Evolutionary conservation across 306 rosid species (phyloP).

Genomic region (Cicer yamashitae): DNA sequence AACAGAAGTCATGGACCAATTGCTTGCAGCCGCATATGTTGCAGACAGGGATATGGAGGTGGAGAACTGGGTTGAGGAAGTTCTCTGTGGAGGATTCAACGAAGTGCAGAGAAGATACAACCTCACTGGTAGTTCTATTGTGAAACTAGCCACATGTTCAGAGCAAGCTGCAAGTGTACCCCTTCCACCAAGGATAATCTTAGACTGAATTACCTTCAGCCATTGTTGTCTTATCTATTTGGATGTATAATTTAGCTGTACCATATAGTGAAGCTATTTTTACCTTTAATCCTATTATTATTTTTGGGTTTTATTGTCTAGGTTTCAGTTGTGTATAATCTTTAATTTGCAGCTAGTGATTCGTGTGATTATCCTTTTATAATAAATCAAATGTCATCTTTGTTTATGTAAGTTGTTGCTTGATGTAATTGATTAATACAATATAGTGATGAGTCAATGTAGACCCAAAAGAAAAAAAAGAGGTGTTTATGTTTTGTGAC

Average conservation of each 20-base stretch:
- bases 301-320: constrained; percentile 53
- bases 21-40: constrained; percentile 72
- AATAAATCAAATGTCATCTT: constrained; percentile 40
- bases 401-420: constrained; percentile 27
- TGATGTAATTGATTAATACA: constrained; percentile 41
- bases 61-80: constrained; percentile 82
- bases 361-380: constrained; percentile 54
- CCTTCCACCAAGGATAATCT: constrained; percentile 68
- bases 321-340: constrained; percentile 54
- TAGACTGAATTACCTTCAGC: constrained; percentile 49
- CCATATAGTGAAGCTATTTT: constrained; percentile 53
- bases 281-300: constrained; percentile 59
- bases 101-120: constrained; percentile 61
- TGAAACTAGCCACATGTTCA: constrained; percentile 63
- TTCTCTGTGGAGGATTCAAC: constrained; percentile 63
- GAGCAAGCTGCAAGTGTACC: constrained; percentile 54
- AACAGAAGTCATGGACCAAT: constrained; percentile 64
- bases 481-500: constrained; percentile 8
- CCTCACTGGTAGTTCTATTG: constrained; percentile 52
- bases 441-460: constrained; percentile 16
- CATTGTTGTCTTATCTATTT: constrained; percentile 45
- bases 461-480: not conserved
- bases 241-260: constrained; percentile 60
- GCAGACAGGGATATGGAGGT: constrained; percentile 59
- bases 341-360: constrained; percentile 52